Conservation (phyloP, 2,329 filamentous ascomycete genomes). For the Rosellinia necatrix region DNA sequence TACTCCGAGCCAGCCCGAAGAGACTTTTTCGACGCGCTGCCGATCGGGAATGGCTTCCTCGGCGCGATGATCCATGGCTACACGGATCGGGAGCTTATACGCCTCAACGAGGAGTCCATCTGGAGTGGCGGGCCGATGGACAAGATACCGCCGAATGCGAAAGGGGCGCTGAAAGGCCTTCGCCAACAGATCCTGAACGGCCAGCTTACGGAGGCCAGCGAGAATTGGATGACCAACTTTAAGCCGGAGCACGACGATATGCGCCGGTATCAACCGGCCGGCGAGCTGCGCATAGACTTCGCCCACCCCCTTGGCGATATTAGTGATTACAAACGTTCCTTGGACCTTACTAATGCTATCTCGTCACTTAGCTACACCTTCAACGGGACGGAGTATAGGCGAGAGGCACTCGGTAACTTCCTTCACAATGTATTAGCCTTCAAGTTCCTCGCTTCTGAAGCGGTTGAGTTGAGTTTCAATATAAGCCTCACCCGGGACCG, state of each 20-base stretch:
- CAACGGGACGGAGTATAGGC: too few species aligned
- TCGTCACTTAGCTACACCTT: too few species aligned
- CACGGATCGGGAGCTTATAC: slow-evolving; percentile 3
- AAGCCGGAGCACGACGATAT: slow-evolving; percentile 8
- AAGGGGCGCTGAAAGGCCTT: neutral
- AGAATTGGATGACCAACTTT: slow-evolving; percentile 12
- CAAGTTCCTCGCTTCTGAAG: neutral
- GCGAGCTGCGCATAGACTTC: slow-evolving; percentile 3
- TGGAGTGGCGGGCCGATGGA: slow-evolving; percentile 10
- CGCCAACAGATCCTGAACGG: slow-evolving; percentile 8
- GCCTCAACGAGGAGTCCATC: slow-evolving; percentile 16
- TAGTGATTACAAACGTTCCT: too few species aligned
- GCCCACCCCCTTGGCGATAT: too few species aligned
- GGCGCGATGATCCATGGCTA: slow-evolving; percentile 13
- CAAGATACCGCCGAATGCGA: slow-evolving; percentile 7
- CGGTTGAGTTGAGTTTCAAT: neutral
- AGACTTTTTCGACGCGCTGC: slow-evolving; percentile 14
- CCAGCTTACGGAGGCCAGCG: slow-evolving; percentile 8
- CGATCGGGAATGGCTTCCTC: slow-evolving; percentile 10
- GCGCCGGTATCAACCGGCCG: slow-evolving; percentile 11
- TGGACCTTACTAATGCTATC: too few species aligned
- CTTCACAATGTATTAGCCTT: too few species aligned
- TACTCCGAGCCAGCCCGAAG: slow-evolving; percentile 3
- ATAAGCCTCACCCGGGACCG: slow-evolving; percentile 4
- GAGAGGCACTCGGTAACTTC: too few species aligned